Percentiles rank a stretch among this genome's conserved stretches.
Evolutionary conservation across 768 basidiomycete genomes (phyloP).

Genomic region (Suillus alpinus): DNA sequence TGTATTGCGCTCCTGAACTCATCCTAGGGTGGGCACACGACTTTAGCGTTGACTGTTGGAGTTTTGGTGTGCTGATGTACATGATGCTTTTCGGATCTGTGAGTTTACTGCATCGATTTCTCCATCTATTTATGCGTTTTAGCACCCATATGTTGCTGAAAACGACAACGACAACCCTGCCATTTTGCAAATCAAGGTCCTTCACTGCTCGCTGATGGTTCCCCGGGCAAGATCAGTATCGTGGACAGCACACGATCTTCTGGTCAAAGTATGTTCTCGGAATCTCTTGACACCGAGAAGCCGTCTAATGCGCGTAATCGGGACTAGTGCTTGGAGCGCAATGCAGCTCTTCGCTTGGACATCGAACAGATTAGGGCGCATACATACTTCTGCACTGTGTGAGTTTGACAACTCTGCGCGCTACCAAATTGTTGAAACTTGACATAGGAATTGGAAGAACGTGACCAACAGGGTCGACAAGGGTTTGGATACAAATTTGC

Average conservation of each 20-base stretch:
- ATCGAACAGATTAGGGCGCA: constrained; percentile 44
- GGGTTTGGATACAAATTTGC: not conserved
- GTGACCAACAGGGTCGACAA: constrained; percentile 17
- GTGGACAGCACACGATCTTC: constrained; percentile 39
- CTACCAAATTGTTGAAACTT: not conserved
- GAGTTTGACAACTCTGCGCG: constrained; percentile 19
- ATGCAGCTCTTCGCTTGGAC: constrained; percentile 45
- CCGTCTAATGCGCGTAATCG: not conserved
- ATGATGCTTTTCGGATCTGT: constrained; percentile 51
- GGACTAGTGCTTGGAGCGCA: constrained; percentile 55
- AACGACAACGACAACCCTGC: constrained; percentile 18
- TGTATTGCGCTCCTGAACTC: constrained; percentile 51
- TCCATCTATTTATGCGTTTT: not conserved
- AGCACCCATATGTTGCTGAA: constrained; percentile 41
- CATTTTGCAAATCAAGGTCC: constrained; percentile 32
- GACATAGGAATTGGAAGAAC: constrained; percentile 39
- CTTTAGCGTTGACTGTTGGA: constrained; percentile 55
- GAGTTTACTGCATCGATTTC: constrained; percentile 12
- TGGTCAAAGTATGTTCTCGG: constrained; percentile 38
- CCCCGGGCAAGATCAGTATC: constrained; percentile 21
- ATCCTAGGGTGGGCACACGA: constrained; percentile 55
- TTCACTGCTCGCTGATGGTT: constrained; percentile 31
- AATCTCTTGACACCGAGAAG: not conserved
- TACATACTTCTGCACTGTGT: constrained; percentile 49
- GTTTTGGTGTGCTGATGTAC: constrained; percentile 51